Evolutionary conservation across 441 rosid species (phyloP), one percentile per base, ranked within the genome.

Genomic region (Adansonia grandidieri): DNA sequence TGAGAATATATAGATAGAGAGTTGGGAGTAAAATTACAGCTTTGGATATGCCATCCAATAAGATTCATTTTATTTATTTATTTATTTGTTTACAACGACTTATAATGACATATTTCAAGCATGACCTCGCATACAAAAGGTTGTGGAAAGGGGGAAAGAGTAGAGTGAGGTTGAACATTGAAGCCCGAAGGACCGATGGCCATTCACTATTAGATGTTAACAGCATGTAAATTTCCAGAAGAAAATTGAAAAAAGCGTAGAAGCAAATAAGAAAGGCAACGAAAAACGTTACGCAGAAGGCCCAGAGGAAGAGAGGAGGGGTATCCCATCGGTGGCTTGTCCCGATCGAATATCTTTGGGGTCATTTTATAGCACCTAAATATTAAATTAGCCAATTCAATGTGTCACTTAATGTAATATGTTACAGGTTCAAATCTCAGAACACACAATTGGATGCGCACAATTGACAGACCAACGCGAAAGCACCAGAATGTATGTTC

Each of bases 21-120:
- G 57, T 44, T 68, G 74, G 42, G 56, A 65, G 19, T 37, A 75
- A 77, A 83, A 63, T 40, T 79, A 71, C 69, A 1, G 48, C 5
- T 1, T 42, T 53, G 72, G 74, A 78, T 3, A 24, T 75, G 19
- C 40, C 1, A 3, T 9, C 64, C 10, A 22, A 8, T 20, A 60
- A 50, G 54, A 3, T 50, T 50, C 15, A 50, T 3, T 47, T 47
- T 42, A 42, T 44, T 44, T 44, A 44, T 44, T 44, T 40, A 44
- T 44, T 44, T 40, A 40, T 40, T 44, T 44, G 8, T 28, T 28
- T 28, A 44, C 51, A 9, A 47, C 51, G 9, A 9, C 9, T 28
- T 28, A 24, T 28, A 28, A 28, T 28, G 32, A 5, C 44, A 40
- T 40, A 40, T 40, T 40, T 40, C 44, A 40, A 40, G 44, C 44